phyloP scores from a whole-genome alignment of 2,329 filamentous ascomycete species.

The Talaromyces verruculosus region DNA sequence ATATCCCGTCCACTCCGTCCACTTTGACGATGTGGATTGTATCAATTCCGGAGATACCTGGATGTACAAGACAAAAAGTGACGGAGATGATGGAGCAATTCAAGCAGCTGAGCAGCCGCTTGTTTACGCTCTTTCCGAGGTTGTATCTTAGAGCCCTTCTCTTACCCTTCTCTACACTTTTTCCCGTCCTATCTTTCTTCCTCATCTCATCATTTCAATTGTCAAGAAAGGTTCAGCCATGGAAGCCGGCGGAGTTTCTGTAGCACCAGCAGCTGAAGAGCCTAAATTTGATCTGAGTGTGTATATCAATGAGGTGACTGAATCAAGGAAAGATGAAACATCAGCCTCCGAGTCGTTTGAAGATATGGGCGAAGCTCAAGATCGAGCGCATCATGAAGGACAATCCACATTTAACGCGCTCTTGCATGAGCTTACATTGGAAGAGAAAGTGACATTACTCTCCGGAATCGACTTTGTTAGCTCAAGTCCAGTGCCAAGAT shows the following conservation, averaged over 20 bases:
- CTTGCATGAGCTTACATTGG: constrained; percentile 11
- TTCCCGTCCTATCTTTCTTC: not conserved
- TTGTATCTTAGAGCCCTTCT: not conserved
- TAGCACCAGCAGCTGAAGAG: not conserved
- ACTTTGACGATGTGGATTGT: not conserved
- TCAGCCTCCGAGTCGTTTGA: not conserved
- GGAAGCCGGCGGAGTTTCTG: not conserved
- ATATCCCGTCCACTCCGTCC: not conserved
- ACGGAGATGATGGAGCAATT: not conserved
- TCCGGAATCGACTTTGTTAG: constrained; percentile 19
- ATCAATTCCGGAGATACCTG: not conserved
- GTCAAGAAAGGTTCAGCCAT: not conserved
- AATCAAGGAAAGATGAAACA: not conserved
- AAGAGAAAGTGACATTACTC: constrained; percentile 20
- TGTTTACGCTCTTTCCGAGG: not conserved
- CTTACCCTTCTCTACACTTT: not conserved
- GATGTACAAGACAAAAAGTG: not conserved
- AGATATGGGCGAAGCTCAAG: not conserved
- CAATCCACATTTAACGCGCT: not conserved
- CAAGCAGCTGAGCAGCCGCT: not conserved
- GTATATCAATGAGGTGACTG: not conserved
- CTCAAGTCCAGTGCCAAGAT: constrained; percentile 4
- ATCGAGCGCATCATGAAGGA: not conserved
- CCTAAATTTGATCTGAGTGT: not conserved
- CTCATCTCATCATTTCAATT: not conserved